phyloP scores from a whole-genome alignment of 2,329 filamentous ascomycete genomes.

The Aureobasidium zeae region DNA sequence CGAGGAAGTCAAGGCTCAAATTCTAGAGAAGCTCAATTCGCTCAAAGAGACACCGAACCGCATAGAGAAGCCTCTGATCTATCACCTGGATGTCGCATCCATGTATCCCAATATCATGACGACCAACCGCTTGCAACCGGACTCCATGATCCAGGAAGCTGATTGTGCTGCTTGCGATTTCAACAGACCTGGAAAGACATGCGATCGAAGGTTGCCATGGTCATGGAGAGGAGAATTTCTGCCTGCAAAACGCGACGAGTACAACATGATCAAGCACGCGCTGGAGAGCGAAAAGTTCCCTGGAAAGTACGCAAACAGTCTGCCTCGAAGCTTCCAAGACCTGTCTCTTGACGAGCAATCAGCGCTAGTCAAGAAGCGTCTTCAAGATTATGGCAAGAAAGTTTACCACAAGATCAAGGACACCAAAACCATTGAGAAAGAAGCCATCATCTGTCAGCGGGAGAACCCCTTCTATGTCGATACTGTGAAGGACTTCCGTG shows the following conservation, averaged over 20 bases:
- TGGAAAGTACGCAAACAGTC: conserved; percentile 61
- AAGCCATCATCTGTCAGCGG: conserved; percentile 95
- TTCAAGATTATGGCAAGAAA: conserved; percentile 92
- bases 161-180: conserved; percentile 98
- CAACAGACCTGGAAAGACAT: conserved; percentile 94
- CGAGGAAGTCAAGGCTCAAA: conserved; percentile 65
- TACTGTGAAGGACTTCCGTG: conserved; percentile 90
- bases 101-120: conserved; percentile 99
- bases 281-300: conserved; percentile 91
- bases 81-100: conserved; percentile 95
- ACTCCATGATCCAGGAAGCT: conserved; percentile 97
- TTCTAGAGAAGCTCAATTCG: conserved; percentile 57
- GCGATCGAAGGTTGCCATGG: conserved; percentile 90
- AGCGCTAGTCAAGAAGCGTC: conserved; percentile 66
- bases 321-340: conserved; percentile 68
- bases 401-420: conserved; percentile 99
- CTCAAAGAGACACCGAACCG: conserved; percentile 78
- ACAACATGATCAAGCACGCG: conserved; percentile 95
- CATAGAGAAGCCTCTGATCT: conserved; percentile 79
- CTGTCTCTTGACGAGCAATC: conserved; percentile 76
- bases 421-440: conserved; percentile 79
- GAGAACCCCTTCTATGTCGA: conserved; percentile 98
- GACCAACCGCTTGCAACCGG: conserved; percentile 90
- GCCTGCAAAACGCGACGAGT: conserved; percentile 91
- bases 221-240: conserved; percentile 96